Evolutionary conservation across 306 rosid species (phyloP), one percentile per base, ranked within the genome.

Genomic region (Erythrophleum fordii): DNA sequence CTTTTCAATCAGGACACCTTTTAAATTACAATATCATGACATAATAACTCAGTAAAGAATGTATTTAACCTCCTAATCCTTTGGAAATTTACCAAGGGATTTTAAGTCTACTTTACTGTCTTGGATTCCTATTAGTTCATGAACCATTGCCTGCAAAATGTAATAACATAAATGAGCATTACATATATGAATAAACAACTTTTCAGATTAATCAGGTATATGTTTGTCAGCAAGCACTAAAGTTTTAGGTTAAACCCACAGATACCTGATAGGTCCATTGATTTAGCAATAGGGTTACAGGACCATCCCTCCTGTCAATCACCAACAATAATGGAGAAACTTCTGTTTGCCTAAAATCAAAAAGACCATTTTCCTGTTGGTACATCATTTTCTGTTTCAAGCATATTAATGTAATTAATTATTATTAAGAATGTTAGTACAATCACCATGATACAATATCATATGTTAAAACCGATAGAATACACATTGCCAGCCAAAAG

Each of bases 181-280:
- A 51, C 68, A 34, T 42, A 59, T 12, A 55, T 68, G 45, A 29
- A 69, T 70, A 81, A 66, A 76, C 58, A 60, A 45, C 18, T 41
- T 68, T 58, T 58, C 70, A 64, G 48, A 62, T 68, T 25, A 34
- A 52, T 45, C 66, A 53, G 64, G 46, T 29, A 41, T 68, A 72
- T 76, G 66, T 49, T 79, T 83, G 37, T 65, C 62, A 58, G 76
- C 8, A 82, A 29, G 77, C 29, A 31, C 56, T 26, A 60, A 71
- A 73, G 65, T 72, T 67, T 5, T 42, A 58, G 72, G 60, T 71
- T 61, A 74, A 25, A 65, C 45, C 17, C 58, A 71, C 56, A 77
- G 45, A 56, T 84, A 93, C 99, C 98, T 95, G 98, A 86, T 95
- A 95, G 45, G 99, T 95, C 99, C 99, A 95, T 51, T 93, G 98